phyloP scores from a whole-genome alignment of 257 asterid species.

The Scutellaria galericulata region DNA sequence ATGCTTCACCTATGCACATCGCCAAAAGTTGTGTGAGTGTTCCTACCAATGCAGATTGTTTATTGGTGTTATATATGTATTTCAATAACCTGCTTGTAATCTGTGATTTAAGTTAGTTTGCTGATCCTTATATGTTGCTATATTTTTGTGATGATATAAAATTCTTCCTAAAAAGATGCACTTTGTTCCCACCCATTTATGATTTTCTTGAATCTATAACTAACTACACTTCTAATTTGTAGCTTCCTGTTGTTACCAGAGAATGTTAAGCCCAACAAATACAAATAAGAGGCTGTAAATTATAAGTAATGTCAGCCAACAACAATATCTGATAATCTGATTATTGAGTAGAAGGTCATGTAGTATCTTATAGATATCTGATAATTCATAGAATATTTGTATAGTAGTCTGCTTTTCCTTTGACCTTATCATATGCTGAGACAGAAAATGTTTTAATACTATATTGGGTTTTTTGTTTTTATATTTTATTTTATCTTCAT shows the following conservation, averaged over 20 bases:
- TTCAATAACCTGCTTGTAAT: conserved; percentile 21
- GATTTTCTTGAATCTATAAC: not conserved
- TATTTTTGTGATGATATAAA: too few species aligned
- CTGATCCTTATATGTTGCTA: conserved; percentile 4
- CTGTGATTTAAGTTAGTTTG: not conserved
- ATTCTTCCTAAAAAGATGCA: not conserved
- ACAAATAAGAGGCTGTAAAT: too few species aligned
- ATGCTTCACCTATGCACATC: conserved; percentile 88
- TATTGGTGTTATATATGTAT: conserved; percentile 6
- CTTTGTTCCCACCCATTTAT: not conserved
- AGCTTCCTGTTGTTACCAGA: not conserved
- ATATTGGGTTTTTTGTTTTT: too few species aligned
- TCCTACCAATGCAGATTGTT: conserved; percentile 23
- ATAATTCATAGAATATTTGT: too few species aligned
- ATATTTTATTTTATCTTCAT: too few species aligned
- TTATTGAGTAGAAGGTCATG: too few species aligned
- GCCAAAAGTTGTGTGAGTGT: conserved; percentile 90
- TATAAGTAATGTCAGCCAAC: too few species aligned
- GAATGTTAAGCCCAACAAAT: not conserved
- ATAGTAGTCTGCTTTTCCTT: too few species aligned
- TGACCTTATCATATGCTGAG: too few species aligned
- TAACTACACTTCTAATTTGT: not conserved
- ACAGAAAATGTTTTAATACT: too few species aligned
- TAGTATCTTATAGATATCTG: too few species aligned
- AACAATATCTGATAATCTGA: too few species aligned